Base-by-base conservation (phyloP, 257 asterid genomes). In the Sherardia arvensis region DNA sequence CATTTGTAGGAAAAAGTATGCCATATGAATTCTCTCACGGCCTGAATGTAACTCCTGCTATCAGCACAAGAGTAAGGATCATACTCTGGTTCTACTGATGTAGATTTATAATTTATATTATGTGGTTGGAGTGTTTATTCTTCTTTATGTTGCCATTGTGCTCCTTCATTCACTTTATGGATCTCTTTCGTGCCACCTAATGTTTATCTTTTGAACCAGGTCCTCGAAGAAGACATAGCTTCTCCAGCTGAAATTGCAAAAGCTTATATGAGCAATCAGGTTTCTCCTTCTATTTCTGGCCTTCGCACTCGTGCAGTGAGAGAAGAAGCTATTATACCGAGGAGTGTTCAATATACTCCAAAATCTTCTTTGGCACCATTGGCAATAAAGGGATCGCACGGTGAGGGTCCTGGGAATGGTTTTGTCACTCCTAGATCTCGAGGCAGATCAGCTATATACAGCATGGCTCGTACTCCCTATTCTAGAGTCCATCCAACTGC, bases 191-290 rank as follows among this genome's bases (percentile, higher is more conserved):
- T 53, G 26, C 32, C 53, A 55, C 14, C 28, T 8, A 27, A 23
- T 62, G 51, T 18, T 40, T 10, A 48, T 21, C 47, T 29, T 15
- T 38, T 71, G 21, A 57, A 78, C 61, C 84, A 90, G 96, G 85
- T 80, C 66, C 70, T 64, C 60, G 91, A 78, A 47, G 85, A 84
- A 34, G 86, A 79, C 69, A 73, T 84, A 69, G 91, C 87, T 60
- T 66, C 97, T 74, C 96, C 99, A 33, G 85, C 96, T 59, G 96
- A 90, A 74, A 81, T 93, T 71, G 99, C 99, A 32, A 90, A 84
- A 79, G 87, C 97, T 62, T 93, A 93, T 77, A 90, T 93, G 99
- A 96, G 94, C 59, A 76, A 74, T 27, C 83, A 86, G 78, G 80
- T 74, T 45, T 90, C 92, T 0, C 94, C 94, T 2, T 84, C 97